phyloP scores from a whole-genome alignment of 2,329 filamentous ascomycete species.

The Penicillium glabrum region DNA sequence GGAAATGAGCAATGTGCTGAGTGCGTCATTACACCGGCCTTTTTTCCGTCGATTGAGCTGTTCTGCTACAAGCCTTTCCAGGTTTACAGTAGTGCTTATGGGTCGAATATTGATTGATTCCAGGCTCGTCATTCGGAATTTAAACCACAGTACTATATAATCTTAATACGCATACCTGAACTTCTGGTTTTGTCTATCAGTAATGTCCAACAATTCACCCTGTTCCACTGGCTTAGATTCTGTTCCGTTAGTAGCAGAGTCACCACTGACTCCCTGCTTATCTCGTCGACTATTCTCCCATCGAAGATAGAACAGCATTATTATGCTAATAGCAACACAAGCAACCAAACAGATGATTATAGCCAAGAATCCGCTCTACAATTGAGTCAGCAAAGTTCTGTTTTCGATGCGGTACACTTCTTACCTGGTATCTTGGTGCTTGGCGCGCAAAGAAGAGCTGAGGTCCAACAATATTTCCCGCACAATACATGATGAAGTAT shows the following conservation, averaged over 20 bases:
- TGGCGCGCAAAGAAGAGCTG: slow-evolving; percentile 45
- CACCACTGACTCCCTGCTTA: not conserved
- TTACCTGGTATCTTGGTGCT: slow-evolving; percentile 34
- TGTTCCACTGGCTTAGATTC: not conserved
- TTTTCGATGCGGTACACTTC: not conserved
- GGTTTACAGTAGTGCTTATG: too few relatives aligned
- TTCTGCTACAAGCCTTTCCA: too few relatives aligned
- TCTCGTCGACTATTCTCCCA: slow-evolving; percentile 14
- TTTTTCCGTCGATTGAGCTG: too few relatives aligned
- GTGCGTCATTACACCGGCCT: too few relatives aligned
- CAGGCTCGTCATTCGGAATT: too few relatives aligned
- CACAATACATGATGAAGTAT: slow-evolving; percentile 44
- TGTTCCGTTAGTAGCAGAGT: not conserved
- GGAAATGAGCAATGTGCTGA: too few relatives aligned
- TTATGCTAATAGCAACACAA: slow-evolving; percentile 6
- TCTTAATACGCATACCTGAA: slow-evolving; percentile 19
- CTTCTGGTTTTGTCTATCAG: slow-evolving; percentile 13
- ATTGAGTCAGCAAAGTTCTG: not conserved
- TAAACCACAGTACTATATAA: too few relatives aligned
- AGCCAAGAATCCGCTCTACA: slow-evolving; percentile 13
- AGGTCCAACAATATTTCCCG: slow-evolving; percentile 47
- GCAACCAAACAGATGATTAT: slow-evolving; percentile 19
- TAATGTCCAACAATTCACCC: slow-evolving; percentile 10
- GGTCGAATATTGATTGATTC: too few relatives aligned
- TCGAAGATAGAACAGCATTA: slow-evolving; percentile 14